These are phyloP conservation scores for Ascochyta koolunga DNA, from an alignment of 2,329 filamentous ascomycete genomes.

Conservation along the genomic window DNA sequence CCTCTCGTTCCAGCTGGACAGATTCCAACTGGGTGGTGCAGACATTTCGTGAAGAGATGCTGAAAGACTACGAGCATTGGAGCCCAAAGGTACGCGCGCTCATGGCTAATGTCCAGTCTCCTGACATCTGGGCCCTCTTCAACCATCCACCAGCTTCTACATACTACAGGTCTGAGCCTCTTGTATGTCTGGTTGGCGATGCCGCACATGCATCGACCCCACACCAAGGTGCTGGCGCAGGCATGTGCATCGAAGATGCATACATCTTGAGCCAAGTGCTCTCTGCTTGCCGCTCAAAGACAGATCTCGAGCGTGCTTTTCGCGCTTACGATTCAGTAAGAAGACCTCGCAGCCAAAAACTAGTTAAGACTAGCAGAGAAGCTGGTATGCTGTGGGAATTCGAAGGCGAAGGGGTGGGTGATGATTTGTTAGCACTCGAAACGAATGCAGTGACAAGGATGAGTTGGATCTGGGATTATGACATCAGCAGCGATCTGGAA, in stretches of 20 bases:
- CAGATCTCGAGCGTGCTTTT: slow-evolving; percentile 43
- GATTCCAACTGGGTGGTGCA: slow-evolving; percentile 34
- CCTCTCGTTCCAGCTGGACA: slow-evolving; percentile 27
- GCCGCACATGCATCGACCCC: slow-evolving; percentile 62
- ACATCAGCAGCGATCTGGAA: slow-evolving; percentile 42
- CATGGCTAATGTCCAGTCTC: slow-evolving; percentile 51
- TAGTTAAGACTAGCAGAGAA: slow-evolving; percentile 50
- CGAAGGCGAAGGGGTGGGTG: slow-evolving; percentile 35
- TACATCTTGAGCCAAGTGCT: slow-evolving; percentile 53
- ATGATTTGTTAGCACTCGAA: slow-evolving; percentile 44
- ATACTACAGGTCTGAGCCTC: slow-evolving; percentile 43
- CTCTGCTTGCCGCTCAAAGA: slow-evolving; percentile 16
- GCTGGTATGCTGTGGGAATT: slow-evolving; percentile 51
- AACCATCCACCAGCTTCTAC: slow-evolving; percentile 53
- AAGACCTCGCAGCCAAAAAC: slow-evolving; percentile 47
- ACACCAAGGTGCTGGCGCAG: slow-evolving; percentile 61
- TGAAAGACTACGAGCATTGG: slow-evolving; percentile 35
- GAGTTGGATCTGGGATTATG: slow-evolving; percentile 51
- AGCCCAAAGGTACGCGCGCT: slow-evolving; percentile 24
- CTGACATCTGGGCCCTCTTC: slow-evolving; percentile 57
- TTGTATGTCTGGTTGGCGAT: slow-evolving; percentile 59
- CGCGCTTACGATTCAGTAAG: slow-evolving; percentile 48
- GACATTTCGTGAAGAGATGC: slow-evolving; percentile 35
- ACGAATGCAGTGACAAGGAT: slow-evolving; percentile 38
- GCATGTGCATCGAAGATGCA: slow-evolving; percentile 62